phyloP scores from a whole-genome alignment of 2,329 filamentous ascomycete species.

The Achaetomium macrosporum region DNA sequence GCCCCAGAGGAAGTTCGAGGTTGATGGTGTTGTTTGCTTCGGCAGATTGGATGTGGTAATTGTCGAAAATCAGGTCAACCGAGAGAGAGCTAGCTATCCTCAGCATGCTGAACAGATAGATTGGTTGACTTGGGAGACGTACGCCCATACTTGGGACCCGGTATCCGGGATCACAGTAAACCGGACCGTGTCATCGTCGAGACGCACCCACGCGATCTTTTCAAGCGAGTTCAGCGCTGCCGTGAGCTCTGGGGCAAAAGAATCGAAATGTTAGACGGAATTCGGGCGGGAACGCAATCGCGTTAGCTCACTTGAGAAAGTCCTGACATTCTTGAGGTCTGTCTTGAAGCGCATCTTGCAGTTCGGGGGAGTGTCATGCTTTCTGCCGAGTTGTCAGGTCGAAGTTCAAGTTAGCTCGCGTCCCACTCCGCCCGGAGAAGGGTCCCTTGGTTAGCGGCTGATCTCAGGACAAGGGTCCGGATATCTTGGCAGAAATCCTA shows the following conservation, averaged over 20 bases:
- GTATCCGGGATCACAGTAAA: slow-evolving; percentile 95
- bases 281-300: not conserved
- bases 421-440: too few relatives aligned
- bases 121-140: slow-evolving; percentile 34
- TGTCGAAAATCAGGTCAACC: slow-evolving; percentile 81
- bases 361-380: not conserved
- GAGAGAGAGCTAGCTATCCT: slow-evolving; percentile 46
- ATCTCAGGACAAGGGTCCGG: too few relatives aligned
- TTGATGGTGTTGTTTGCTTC: slow-evolving; percentile 85
- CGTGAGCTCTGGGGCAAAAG: slow-evolving; percentile 48
- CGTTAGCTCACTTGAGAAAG: slow-evolving; percentile 53
- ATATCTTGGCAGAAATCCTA: too few relatives aligned
- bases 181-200: slow-evolving; percentile 80
- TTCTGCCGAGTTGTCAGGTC: not conserved
- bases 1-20: slow-evolving; percentile 84
- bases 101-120: slow-evolving; percentile 14
- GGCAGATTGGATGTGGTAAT: slow-evolving; percentile 79
- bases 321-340: slow-evolving; percentile 59
- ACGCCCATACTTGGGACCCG: slow-evolving; percentile 95
- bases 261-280: not conserved
- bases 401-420: not conserved
- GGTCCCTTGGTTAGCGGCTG: too few relatives aligned
- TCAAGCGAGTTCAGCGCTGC: slow-evolving; percentile 62
- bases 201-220: slow-evolving; percentile 83
- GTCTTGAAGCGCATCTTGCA: slow-evolving; percentile 59